Evolutionary conservation across 2,329 filamentous ascomycete species (phyloP).

Genomic region (Ampelomyces quisqualis): DNA sequence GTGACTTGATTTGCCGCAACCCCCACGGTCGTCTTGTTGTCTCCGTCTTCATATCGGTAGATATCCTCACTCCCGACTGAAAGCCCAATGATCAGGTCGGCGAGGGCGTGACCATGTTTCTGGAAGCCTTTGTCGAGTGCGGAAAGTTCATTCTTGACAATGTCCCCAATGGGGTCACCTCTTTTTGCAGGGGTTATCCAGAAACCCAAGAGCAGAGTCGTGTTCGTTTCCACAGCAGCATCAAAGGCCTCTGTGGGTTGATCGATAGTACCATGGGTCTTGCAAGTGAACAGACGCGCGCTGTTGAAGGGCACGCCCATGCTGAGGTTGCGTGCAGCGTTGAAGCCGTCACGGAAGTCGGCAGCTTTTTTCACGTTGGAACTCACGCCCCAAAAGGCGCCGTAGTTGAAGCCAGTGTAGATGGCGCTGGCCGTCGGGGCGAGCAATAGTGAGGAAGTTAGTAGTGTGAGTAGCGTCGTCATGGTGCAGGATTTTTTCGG

Average conservation of each 20-base stretch:
- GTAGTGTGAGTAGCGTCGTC: conserved; percentile 1
- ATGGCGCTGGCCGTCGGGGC: conserved; percentile 15
- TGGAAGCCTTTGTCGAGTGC: conserved; percentile 35
- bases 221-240: conserved; percentile 37
- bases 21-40: conserved; percentile 48
- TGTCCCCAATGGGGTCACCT: conserved; percentile 45
- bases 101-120: conserved; percentile 53
- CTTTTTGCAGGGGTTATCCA: conserved; percentile 22
- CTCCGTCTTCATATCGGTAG: conserved; percentile 59
- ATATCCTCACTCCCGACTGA: conserved; percentile 48
- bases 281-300: conserved; percentile 71
- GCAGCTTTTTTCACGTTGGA: conserved; percentile 20
- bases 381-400: conserved; percentile 24
- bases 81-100: conserved; percentile 43
- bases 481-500: conserved; percentile 4
- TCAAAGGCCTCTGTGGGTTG: conserved; percentile 57
- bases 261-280: conserved; percentile 45
- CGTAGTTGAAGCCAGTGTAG: conserved; percentile 34
- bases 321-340: conserved; percentile 22
- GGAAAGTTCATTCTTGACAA: conserved; percentile 29
- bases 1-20: conserved; percentile 64
- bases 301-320: conserved; percentile 61
- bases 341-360: conserved; percentile 28
- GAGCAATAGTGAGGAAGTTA: conserved; percentile 7
- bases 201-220: conserved; percentile 37